Base-by-base conservation (phyloP, 129 eudicot species). In the Pittosporum tobira region DNA sequence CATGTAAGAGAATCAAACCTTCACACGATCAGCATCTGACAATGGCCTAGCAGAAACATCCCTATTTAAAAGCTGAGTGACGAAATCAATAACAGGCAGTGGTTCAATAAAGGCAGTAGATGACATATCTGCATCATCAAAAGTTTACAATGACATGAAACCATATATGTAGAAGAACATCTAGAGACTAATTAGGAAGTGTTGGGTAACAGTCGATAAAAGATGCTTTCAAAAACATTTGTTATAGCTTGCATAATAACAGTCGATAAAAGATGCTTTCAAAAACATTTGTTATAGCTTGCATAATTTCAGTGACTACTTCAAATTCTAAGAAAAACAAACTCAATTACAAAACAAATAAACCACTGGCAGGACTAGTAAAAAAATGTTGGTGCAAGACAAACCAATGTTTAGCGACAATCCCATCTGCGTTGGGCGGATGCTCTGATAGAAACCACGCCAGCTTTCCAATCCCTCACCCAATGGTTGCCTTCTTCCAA, bases 21-120 rank as follows among this genome's bases (percentile, higher is more conserved):
- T 87, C 42, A 93, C 91, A 26, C 94, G 81, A 75, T 93, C 99
- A 47, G 99, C 71, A 74, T 93, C 99, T 31, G 94, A 79, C 56
- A 93, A 65, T 6, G 96, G 85, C 63, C 99, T 79, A 6, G 98
- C 49, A 15, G 88, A 73, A 9, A 87, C 84, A 46, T 93, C 91
- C 74, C 80, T 71, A 40, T 81, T 87, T 57, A 93, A 79, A 45
- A 93, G 88, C 66, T 87, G 91, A 5, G 71, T 37, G 11, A 93
- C 85, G 48, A 93, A 93, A 0, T 93, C 96, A 13, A 84, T 79
- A 44, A 93, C 99, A 29, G 94, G 99, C 27, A 84, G 69, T 21
- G 99, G 96, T 70, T 93, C 96, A 60, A 93, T 87, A 73, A 93
- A 93, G 1, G 99, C 99, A 50, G 99, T 93, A 5, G 99, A 93